Percentiles rank a stretch among this genome's conserved stretches.
Conservation (phyloP, 176 grass and related monocot genomes). For the Cenchrus purpureus region DNA sequence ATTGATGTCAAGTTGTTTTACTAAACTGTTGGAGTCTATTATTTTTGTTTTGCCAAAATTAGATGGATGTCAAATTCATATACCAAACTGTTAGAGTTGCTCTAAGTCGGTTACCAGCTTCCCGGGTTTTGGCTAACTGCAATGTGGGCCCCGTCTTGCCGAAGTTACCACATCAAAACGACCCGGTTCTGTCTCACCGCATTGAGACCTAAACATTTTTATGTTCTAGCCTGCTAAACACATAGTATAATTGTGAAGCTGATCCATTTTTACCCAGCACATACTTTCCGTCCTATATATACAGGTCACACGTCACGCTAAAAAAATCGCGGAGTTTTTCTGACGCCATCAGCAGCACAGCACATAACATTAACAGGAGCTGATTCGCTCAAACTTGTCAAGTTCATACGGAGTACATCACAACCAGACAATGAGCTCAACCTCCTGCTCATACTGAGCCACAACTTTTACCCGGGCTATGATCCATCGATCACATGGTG, state of each 20-base stretch:
- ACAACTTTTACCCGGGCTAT: neutral
- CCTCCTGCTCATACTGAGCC: neutral
- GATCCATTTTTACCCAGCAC: neutral
- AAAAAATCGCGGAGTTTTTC: neutral
- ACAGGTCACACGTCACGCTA: no score
- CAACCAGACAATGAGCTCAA: neutral
- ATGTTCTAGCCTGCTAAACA: neutral
- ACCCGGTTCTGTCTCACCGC: no score
- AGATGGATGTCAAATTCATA: no score
- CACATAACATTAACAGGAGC: neutral
- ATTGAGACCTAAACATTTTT: neutral
- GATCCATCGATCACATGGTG: neutral
- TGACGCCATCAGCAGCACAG: neutral
- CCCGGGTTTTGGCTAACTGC: neutral
- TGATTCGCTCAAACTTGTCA: neutral
- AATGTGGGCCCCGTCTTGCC: neutral
- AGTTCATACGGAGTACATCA: neutral
- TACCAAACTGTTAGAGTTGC: no score
- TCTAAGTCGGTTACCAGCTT: neutral
- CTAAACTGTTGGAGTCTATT: no score
- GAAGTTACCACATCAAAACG: neutral
- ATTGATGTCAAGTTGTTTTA: no score
- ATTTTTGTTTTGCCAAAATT: no score
- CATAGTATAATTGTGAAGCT: neutral
- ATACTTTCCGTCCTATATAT: neutral